Evolutionary conservation across 495 filamentous ascomycete genomes (phyloP).

Genomic region (Podospora didyma): DNA sequence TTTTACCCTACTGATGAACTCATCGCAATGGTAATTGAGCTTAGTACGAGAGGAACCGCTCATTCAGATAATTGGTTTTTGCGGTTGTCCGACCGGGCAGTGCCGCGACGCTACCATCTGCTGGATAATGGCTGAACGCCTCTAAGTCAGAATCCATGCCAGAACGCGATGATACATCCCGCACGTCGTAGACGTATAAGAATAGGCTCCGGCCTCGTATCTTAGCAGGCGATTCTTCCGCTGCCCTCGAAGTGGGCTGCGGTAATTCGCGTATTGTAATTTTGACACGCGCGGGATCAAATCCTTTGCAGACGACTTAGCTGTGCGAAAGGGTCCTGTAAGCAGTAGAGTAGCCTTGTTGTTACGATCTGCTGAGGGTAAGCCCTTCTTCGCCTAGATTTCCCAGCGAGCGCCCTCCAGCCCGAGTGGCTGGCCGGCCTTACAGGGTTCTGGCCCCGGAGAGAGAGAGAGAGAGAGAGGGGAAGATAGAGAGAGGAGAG

Average conservation of each 20-base stretch:
- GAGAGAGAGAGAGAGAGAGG: no score
- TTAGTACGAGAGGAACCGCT: conserved; percentile 69
- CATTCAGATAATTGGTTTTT: conserved; percentile 72
- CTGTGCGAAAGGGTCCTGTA: conserved; percentile 56
- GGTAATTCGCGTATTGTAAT: conserved; percentile 53
- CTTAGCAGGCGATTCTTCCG: conserved; percentile 41
- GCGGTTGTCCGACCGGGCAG: conserved; percentile 63
- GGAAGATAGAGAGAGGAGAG: no score
- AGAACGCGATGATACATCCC: conserved; percentile 56
- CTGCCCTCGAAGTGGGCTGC: conserved; percentile 20
- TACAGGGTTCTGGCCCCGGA: no score
- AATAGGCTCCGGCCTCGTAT: conserved; percentile 57
- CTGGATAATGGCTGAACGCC: conserved; percentile 67
- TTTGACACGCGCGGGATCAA: conserved; percentile 57
- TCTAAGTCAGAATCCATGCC: conserved; percentile 67
- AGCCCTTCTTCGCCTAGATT: conserved; percentile 53
- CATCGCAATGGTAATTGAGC: conserved; percentile 64
- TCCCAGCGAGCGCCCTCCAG: conserved; percentile 16
- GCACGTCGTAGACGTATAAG: conserved; percentile 62
- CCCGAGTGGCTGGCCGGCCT: no score
- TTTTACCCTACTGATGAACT: conserved; percentile 49
- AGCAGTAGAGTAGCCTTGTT: conserved; percentile 62
- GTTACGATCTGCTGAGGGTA: conserved; percentile 61
- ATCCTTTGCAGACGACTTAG: conserved; percentile 65
- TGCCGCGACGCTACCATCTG: conserved; percentile 57